These are phyloP conservation scores for Yamagishiella unicocca DNA, from an alignment of 139 green algal genomes.

Conservation along the genomic window DNA sequence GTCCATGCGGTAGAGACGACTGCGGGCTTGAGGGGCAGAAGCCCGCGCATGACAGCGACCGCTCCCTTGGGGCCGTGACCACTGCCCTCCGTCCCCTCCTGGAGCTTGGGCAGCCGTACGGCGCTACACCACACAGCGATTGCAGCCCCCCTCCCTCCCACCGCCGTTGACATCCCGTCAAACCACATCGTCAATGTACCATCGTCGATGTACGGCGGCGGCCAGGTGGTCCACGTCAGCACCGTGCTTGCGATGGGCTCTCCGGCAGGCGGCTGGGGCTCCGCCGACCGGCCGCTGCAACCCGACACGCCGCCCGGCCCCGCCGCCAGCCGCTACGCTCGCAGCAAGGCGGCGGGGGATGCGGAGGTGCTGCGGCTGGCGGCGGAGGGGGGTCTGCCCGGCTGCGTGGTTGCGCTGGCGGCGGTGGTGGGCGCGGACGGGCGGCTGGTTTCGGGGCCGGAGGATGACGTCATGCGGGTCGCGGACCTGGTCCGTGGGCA, in stretches of 20 bases:
- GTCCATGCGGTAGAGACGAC: too few species aligned
- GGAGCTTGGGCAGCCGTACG: too few species aligned
- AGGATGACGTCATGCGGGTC: constrained; percentile 42
- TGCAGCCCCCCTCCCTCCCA: too few species aligned
- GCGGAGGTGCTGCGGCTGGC: neutral
- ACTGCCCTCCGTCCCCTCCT: too few species aligned
- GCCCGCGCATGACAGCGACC: too few species aligned
- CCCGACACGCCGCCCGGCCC: constrained; percentile 15
- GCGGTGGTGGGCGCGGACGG: constrained; percentile 32
- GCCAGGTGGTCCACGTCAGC: constrained; percentile 19
- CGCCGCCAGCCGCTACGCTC: constrained; percentile 15
- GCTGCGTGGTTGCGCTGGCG: constrained; percentile 1
- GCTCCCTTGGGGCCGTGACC: too few species aligned
- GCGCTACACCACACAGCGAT: too few species aligned
- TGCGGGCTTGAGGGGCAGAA: too few species aligned
- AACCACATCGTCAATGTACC: too few species aligned
- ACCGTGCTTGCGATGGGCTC: constrained; percentile 27
- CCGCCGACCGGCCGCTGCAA: constrained; percentile 1
- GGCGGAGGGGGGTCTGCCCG: neutral
- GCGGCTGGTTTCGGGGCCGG: neutral
- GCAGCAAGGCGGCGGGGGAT: constrained; percentile 23
- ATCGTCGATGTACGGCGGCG: neutral
- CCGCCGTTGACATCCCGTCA: too few species aligned
- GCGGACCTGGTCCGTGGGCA: constrained; percentile 32
- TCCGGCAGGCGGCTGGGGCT: neutral